phyloP scores from a whole-genome alignment of 495 filamentous ascomycete genomes.

The Xylaria acuta region DNA sequence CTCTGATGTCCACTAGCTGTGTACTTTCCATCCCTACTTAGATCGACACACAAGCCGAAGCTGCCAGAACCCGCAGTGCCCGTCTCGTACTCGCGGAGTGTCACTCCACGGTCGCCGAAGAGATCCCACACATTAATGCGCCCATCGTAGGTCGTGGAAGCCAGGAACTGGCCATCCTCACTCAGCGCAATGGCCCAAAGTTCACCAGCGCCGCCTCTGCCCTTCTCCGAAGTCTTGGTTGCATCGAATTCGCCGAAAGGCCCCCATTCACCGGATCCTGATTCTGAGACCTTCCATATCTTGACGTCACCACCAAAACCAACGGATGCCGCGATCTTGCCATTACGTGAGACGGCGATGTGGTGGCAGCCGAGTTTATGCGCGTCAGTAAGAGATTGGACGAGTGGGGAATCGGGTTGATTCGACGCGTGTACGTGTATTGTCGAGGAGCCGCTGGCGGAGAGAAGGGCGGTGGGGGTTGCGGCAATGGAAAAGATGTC shows the following conservation, averaged over 20 bases:
- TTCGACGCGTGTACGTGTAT: conserved; percentile 78
- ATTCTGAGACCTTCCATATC: conserved; percentile 69
- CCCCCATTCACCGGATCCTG: conserved; percentile 60
- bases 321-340: conserved; percentile 74
- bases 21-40: conserved; percentile 76
- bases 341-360: conserved; percentile 70
- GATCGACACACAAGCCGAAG: conserved; percentile 87
- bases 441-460: conserved; percentile 79
- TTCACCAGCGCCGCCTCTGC: conserved; percentile 62
- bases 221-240: conserved; percentile 39
- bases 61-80: conserved; percentile 68
- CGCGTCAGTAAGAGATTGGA: conserved; percentile 74
- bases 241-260: conserved; percentile 43
- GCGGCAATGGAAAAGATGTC: conserved; percentile 91
- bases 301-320: conserved; percentile 89
- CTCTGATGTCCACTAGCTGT: conserved; percentile 93
- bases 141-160: conserved; percentile 81
- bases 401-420: conserved; percentile 71
- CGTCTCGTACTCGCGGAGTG: conserved; percentile 84
- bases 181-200: conserved; percentile 88
- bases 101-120: conserved; percentile 49
- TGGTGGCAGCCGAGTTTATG: conserved; percentile 93
- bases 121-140: conserved; percentile 89
- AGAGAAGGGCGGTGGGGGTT: conserved; percentile 77
- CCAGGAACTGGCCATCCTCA: conserved; percentile 79